Evolutionary conservation across 2,329 filamentous ascomycete species (phyloP).

Genomic region (Reticulascus tulasneorum): DNA sequence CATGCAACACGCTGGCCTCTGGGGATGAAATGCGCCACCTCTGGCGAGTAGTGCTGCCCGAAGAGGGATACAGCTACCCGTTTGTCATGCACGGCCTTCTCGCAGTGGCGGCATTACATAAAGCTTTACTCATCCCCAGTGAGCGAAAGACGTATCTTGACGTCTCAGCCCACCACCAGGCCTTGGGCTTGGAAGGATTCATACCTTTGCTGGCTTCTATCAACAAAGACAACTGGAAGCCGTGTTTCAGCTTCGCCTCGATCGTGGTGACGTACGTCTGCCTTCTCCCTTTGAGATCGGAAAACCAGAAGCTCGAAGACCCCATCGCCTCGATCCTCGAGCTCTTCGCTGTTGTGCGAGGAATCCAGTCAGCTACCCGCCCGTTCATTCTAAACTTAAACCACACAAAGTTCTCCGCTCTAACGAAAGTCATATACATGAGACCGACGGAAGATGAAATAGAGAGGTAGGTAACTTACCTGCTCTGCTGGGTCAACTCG

Average conservation of each 20-base stretch:
- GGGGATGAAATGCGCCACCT: slow-evolving; percentile 20
- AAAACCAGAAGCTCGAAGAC: neutral
- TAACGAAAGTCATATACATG: slow-evolving; percentile 3
- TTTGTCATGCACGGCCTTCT: slow-evolving; percentile 28
- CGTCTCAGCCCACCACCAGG: slow-evolving; percentile 24
- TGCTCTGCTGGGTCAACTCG: no score
- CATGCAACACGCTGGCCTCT: slow-evolving; percentile 17
- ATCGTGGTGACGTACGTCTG: slow-evolving; percentile 26
- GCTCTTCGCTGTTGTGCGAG: slow-evolving; percentile 8
- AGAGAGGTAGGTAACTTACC: no score
- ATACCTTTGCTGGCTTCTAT: slow-evolving; percentile 17
- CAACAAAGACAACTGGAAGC: slow-evolving; percentile 17
- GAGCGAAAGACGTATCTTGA: slow-evolving; percentile 20
- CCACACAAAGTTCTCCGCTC: neutral
- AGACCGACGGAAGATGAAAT: no score
- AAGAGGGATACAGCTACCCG: slow-evolving; percentile 21
- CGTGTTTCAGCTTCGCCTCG: slow-evolving; percentile 39
- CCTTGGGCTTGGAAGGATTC: slow-evolving; percentile 24
- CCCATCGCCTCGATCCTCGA: neutral
- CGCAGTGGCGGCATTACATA: slow-evolving; percentile 24
- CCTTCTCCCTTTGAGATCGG: neutral
- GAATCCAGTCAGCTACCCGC: slow-evolving; percentile 1
- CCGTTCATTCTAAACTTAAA: neutral
- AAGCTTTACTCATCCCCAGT: slow-evolving; percentile 22
- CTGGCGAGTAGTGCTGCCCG: slow-evolving; percentile 21